Evolutionary conservation across 768 basidiomycete genomes (phyloP), one percentile per base, ranked within the genome.

Genomic region (Leccinum boreale): DNA sequence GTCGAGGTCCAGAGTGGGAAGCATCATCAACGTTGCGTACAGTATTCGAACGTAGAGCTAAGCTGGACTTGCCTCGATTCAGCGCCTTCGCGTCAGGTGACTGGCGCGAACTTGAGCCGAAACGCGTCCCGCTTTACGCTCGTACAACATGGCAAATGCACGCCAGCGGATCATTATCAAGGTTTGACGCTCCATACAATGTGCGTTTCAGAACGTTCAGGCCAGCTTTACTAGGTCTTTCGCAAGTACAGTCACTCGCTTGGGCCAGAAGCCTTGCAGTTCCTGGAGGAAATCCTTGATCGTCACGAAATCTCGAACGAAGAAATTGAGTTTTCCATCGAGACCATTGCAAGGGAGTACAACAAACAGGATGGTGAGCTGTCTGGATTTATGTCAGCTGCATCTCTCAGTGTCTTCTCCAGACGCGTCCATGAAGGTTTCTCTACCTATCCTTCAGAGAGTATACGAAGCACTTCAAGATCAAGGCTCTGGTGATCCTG

Each of bases 231-330:
- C 44, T 61, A 92, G 90, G 87, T 91, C 46, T 93, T 93, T 68
- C 81, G 90, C 52, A 94, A 94, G 73, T 92, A 90, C 70, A 90
- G 90, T 65, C 90, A 92, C 66, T 90, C 92, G 10, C 79, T 94
- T 6, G 89, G 92, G 1, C 87, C 92, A 5, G 90, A 92, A 55
- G 85, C 85, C 9, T 74, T 92, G 23, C 79, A 82, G 42, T 82
- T 89, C 61, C 69, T 94, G 15, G 90, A 93, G 65, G 78, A 81
- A 12, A 82, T 94, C 36, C 74, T 93, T 17, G 81, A 85, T 48
- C 74, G 79, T 58, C 87, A 93, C 70, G 85, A 88, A 50, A 88
- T 94, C 48, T 68, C 77, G 3, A 84, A 86, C 52, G 80, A 83
- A 28, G 86, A 90, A 47, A 76, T 89, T 17, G 90, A 92, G 60